These are phyloP conservation scores for Pseudozyma hubeiensis DNA, from an alignment of 1,284 basidiomycete species.

Conservation along the genomic window DNA sequence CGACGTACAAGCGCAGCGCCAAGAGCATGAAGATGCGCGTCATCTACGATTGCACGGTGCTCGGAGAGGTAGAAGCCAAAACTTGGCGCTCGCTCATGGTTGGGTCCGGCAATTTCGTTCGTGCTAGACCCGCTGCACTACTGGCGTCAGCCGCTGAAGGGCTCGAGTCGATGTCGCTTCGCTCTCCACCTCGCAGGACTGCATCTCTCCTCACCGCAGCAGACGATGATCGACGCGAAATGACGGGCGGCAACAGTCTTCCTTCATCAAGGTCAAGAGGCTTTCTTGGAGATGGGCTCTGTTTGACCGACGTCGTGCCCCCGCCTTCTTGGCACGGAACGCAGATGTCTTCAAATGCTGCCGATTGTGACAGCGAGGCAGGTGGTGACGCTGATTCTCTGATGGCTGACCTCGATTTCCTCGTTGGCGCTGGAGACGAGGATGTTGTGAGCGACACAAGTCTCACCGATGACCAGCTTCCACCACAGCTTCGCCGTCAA, in stretches of 20 bases:
- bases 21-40: slow-evolving; percentile 69
- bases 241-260: not conserved
- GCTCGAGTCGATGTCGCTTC: slow-evolving; percentile 28
- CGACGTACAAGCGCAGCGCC: slow-evolving; percentile 70
- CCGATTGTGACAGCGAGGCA: not conserved
- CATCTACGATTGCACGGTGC: slow-evolving; percentile 71
- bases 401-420: slow-evolving; percentile 52
- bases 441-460: slow-evolving; percentile 53
- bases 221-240: slow-evolving; percentile 5
- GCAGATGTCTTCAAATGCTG: not conserved
- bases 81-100: slow-evolving; percentile 57
- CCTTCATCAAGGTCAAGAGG: slow-evolving; percentile 32
- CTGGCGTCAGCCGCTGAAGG: slow-evolving; percentile 22
- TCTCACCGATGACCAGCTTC: slow-evolving; percentile 48
- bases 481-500: slow-evolving; percentile 38
- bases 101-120: slow-evolving; percentile 53
- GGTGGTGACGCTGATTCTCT: slow-evolving; percentile 33
- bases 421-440: slow-evolving; percentile 51
- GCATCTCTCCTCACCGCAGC: slow-evolving; percentile 19
- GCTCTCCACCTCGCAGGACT: slow-evolving; percentile 21
- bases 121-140: slow-evolving; percentile 17
- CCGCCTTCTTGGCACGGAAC: not conserved
- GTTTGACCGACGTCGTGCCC: slow-evolving; percentile 43
- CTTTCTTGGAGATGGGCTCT: slow-evolving; percentile 48
- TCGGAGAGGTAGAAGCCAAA: slow-evolving; percentile 67